These are phyloP conservation scores for Malus hybrid DNA, from an alignment of 331 rosid genomes.

Conservation along the genomic window DNA sequence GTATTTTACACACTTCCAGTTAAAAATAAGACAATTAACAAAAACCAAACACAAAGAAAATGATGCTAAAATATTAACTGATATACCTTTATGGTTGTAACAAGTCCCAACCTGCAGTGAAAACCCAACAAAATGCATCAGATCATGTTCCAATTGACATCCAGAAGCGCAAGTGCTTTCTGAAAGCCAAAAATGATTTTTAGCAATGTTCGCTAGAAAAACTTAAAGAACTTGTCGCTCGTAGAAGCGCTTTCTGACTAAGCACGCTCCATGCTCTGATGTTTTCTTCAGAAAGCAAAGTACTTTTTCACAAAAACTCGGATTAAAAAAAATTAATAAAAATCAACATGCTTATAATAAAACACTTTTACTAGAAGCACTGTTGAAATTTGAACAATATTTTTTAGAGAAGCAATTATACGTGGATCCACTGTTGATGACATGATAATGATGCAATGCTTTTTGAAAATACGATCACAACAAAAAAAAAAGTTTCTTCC, in stretches of 20 bases:
- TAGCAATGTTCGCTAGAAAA: neutral
- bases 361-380: neutral
- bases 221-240: no score
- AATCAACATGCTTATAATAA: no score
- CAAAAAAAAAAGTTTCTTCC: neutral
- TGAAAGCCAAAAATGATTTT: neutral
- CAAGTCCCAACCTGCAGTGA: slow-evolving; percentile 7
- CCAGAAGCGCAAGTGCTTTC: neutral
- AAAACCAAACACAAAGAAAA: neutral
- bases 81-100: slow-evolving; percentile 2
- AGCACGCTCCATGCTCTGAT: neutral
- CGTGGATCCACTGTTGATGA: neutral
- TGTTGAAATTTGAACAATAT: no score
- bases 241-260: accelerated
- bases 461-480: no score
- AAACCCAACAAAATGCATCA: neutral
- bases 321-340: no score
- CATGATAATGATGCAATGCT: neutral
- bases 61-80: neutral
- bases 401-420: neutral
- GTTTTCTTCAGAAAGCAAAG: no score
- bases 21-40: neutral
- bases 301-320: no score
- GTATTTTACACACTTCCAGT: neutral
- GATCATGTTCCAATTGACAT: neutral